phyloP scores from a whole-genome alignment of 2,329 filamentous ascomycete genomes.

The Claviceps capensis region DNA sequence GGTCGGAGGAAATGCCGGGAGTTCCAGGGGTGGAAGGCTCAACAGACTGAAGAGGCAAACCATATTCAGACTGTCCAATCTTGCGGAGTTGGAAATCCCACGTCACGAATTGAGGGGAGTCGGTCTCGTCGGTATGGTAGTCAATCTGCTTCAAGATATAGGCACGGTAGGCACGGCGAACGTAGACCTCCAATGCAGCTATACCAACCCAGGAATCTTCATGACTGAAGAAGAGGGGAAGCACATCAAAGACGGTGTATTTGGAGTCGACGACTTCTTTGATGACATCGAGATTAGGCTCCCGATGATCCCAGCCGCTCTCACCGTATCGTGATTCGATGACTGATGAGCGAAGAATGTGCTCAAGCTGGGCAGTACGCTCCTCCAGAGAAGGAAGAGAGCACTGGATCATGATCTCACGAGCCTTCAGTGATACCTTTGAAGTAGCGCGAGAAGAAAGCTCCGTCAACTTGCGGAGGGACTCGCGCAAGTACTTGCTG shows the following conservation, averaged over 20 bases:
- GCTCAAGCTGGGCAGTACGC: constrained; percentile 92
- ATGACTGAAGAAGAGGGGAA: constrained; percentile 90
- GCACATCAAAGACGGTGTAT: constrained; percentile 94
- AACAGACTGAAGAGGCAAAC: constrained; percentile 63
- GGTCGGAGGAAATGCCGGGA: constrained; percentile 40
- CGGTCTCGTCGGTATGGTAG: constrained; percentile 69
- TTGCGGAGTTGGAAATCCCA: constrained; percentile 97
- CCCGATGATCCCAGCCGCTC: constrained; percentile 89
- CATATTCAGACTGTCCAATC: constrained; percentile 83
- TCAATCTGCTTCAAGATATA: constrained; percentile 83
- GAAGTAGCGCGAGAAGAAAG: constrained; percentile 67
- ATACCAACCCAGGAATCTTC: constrained; percentile 88
- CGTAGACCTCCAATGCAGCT: constrained; percentile 89
- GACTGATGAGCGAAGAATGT: constrained; percentile 90
- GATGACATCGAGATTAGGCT: constrained; percentile 79
- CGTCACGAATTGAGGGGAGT: constrained; percentile 59
- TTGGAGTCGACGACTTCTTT: constrained; percentile 98
- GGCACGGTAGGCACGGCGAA: constrained; percentile 90
- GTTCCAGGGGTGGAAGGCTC: constrained; percentile 77
- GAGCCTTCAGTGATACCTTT: constrained; percentile 93
- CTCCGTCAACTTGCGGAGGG: constrained; percentile 77
- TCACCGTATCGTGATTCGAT: constrained; percentile 96
- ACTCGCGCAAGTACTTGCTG: constrained; percentile 70
- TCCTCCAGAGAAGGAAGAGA: constrained; percentile 93
- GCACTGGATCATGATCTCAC: constrained; percentile 94